A percentile compares a stretch with the other conserved stretches of the same genome.
These are phyloP conservation scores for Brassica juncea DNA, from an alignment of 345 rosid species.

Conservation along the genomic window DNA sequence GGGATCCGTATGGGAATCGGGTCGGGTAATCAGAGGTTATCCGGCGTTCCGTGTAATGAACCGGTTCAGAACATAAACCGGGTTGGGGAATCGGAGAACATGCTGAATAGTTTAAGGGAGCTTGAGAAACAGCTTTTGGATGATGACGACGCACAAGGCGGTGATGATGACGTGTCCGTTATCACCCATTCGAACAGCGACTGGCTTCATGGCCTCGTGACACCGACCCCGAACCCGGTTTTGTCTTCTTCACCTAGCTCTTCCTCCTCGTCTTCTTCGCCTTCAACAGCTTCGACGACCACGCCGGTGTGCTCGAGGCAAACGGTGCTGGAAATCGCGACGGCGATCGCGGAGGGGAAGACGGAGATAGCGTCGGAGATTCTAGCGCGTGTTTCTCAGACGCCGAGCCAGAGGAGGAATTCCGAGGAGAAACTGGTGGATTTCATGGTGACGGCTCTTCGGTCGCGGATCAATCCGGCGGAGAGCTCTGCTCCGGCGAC, in stretches of 20 bases:
- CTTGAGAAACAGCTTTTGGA: constrained; percentile 79
- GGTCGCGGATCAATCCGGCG: constrained; percentile 51
- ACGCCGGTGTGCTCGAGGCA: constrained; percentile 52
- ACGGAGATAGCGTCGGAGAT: constrained; percentile 62
- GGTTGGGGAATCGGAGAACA: constrained; percentile 56
- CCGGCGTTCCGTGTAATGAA: constrained; percentile 46
- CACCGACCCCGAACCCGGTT: constrained; percentile 46
- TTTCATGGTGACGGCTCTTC: constrained; percentile 63
- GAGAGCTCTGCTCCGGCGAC: constrained; percentile 57
- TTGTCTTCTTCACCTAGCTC: constrained; percentile 65
- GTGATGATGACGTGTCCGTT: constrained; percentile 69
- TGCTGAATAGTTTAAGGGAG: constrained; percentile 76
- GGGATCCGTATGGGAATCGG: constrained; percentile 36
- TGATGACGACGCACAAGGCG: constrained; percentile 60
- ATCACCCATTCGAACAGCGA: constrained; percentile 73
- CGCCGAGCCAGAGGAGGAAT: constrained; percentile 52
- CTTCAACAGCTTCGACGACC: constrained; percentile 63
- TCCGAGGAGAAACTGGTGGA: constrained; percentile 75
- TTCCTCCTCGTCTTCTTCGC: constrained; percentile 68
- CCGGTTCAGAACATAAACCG: constrained; percentile 37
- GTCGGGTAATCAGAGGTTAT: constrained; percentile 23
- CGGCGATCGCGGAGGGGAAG: constrained; percentile 78
- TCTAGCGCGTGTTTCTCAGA: constrained; percentile 56
- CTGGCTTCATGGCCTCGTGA: constrained; percentile 72
- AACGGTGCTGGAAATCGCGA: constrained; percentile 65